Base-by-base conservation (phyloP, 371 early-diverging fungal genomes). In the Sporodiniella umbellata region DNA sequence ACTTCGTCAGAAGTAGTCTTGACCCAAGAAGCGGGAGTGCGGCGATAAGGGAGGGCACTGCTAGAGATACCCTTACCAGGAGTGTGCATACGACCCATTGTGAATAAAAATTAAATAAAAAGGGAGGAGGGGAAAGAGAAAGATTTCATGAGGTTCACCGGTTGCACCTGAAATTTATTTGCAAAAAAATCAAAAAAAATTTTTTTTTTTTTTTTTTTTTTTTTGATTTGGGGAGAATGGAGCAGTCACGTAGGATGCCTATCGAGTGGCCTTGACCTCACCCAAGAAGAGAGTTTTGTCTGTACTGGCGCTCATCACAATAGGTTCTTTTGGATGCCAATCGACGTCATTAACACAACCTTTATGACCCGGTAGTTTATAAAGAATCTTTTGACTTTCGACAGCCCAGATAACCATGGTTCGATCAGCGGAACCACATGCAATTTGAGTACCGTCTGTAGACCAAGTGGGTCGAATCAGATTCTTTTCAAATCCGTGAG, bases 11-110 rank as follows among this genome's bases (percentile, higher is more conserved):
- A 78, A 54, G 94, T 82, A 77, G 93, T 89, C 68, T 96, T 97
- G 74, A 98, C 80, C 98, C 97, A 99, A 59, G 95, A 88, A 62
- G 99, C 93, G 58, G 96, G 90, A 62, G 95, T 84, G 75, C 99
- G 97, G 72, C 94, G 92, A 87, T 99, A 99, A 75, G 99, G 99
- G 72, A 96, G 88, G 76, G 98, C 98, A 68, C 97, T 95, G 71
- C 89, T 82, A 77, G 96, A 86, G 72, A 99, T 98, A 90, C 99
- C 99, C 91, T 97, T 96, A 69, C 95, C 95, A 70, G 93, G 87
- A 81, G 92, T 89, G 83, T 97, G 94, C 96, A 62, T 62, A 54
- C 62, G 62, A 62, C 62, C 62, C 62, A 62, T 62, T 49, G 56
- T 62, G 48, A 52, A 26, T 56, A 60, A 42, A 47, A 52, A 26